Evolutionary conservation across 169 alveolate species (phyloP), one percentile per base, ranked within the genome.

Genomic region (Pseudocohnilembus persalinus): DNA sequence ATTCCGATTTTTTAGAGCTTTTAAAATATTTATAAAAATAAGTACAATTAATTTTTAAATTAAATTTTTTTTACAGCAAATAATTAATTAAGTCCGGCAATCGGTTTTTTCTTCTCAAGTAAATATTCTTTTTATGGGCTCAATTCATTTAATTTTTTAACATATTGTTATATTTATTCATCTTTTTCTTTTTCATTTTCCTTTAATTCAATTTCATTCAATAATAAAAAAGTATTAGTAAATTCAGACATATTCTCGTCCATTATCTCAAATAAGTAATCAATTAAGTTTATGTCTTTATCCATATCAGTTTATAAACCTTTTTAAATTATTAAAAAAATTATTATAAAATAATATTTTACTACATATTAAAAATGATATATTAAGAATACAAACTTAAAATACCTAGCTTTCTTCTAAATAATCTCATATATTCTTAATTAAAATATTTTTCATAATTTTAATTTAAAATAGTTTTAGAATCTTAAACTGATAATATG

Each of bases 381-480:
- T 34, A 74, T 31, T 85, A 89, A 1, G 77, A 31, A 15, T 86
- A 31, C 15, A n/a, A 74, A 49, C 74, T 73, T n/a, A 81, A 83
- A 65, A 89, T 76, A 1, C 96, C 94, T 35, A 92, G 76, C 76
- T 88, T 92, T 73, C 77, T 82, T 28, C 83, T 82, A 94, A 92
- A 88, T 30, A 74, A 78, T 29, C 73, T 84, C 77, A 65, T 78
- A 77, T 85, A 93, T 29, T 83, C 76, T n/a, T 89, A 74, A 29
- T 83, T 33, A 74, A 81, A 89, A 29, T 87, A 31, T 29, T 33
- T 30, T 81, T 88, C 93, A 80, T 73, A 93, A 28, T 82, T 29
- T 29, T 82, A 78, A 25, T 82, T 74, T 28, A 92, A 49, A 73
- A 76, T 82, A 27, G 79, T 73, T 26, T 74, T 76, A 0, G 85